phyloP scores from a whole-genome alignment of 2,329 filamentous ascomycete species.

The Talaromyces sp. region DNA sequence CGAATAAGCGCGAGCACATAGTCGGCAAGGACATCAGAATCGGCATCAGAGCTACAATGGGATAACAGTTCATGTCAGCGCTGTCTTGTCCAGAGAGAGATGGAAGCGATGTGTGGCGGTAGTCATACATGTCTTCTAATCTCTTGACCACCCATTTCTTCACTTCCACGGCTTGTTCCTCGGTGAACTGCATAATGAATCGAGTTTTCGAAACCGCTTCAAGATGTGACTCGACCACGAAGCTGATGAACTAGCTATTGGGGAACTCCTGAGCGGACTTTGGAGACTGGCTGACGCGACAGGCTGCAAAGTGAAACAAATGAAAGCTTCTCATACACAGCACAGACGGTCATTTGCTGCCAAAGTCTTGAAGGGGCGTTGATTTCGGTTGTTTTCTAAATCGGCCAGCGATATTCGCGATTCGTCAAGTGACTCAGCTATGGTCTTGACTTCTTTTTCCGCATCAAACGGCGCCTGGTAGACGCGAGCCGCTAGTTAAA shows the following conservation, averaged over 20 bases:
- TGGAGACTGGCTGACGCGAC: not conserved
- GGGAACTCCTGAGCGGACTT: not conserved
- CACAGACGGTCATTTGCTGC: not conserved
- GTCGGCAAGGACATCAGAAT: slow-evolving; percentile 56
- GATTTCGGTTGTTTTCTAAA: not conserved
- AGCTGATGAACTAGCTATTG: not conserved
- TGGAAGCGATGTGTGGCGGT: slow-evolving; percentile 2
- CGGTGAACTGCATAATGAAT: slow-evolving; percentile 47
- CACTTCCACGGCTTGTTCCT: slow-evolving; percentile 46
- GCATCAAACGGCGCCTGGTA: not conserved
- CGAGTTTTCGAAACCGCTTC: not conserved
- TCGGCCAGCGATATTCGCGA: not conserved
- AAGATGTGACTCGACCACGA: not conserved
- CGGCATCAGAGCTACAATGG: slow-evolving; percentile 50
- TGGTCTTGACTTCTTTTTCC: not conserved
- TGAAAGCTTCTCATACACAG: not conserved
- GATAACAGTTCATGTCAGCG: not conserved
- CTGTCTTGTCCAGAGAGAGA: not conserved
- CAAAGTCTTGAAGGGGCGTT: not conserved
- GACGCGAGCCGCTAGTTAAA: slow-evolving; percentile 4
- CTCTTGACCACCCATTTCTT: slow-evolving; percentile 55
- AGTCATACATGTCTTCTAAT: slow-evolving; percentile 50
- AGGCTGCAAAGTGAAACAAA: not conserved
- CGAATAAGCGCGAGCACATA: slow-evolving; percentile 56
- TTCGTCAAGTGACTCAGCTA: not conserved